A percentile compares a stretch with the other conserved stretches of the same genome.
Conservation (phyloP, 2,329 filamentous ascomycete genomes). For the Hortaea sp. region DNA sequence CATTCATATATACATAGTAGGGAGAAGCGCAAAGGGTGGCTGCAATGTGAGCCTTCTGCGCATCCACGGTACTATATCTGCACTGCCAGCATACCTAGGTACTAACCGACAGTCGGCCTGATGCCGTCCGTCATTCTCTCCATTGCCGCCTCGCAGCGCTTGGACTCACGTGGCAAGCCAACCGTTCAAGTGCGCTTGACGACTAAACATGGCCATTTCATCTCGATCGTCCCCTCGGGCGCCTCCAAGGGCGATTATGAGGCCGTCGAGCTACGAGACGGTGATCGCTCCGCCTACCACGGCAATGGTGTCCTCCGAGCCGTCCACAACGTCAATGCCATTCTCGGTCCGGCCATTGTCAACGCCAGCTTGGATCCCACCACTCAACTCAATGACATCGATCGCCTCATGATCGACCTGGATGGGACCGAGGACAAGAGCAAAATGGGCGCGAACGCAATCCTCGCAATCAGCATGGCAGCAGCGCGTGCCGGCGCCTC, state of each 20-base stretch:
- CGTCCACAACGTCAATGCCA: slow-evolving; percentile 73
- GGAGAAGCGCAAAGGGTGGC: too few species aligned
- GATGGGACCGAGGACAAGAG: slow-evolving; percentile 59
- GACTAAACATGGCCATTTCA: slow-evolving; percentile 8
- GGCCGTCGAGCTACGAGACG: slow-evolving; percentile 83
- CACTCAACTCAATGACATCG: slow-evolving; percentile 59
- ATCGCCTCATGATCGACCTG: slow-evolving; percentile 75
- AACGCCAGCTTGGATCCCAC: slow-evolving; percentile 7
- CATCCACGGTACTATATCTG: too few species aligned
- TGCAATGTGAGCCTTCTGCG: too few species aligned
- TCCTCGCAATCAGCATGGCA: slow-evolving; percentile 57
- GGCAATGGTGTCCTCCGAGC: slow-evolving; percentile 59
- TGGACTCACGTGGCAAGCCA: slow-evolving; percentile 13
- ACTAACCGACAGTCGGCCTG: too few species aligned
- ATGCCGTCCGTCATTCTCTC: slow-evolving; percentile 2
- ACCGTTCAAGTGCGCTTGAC: slow-evolving; percentile 10
- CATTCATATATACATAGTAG: too few species aligned
- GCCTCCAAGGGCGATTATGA: slow-evolving; percentile 64
- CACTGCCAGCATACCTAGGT: too few species aligned
- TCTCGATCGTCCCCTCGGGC: slow-evolving; percentile 15
- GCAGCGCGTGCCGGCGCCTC: slow-evolving; percentile 82
- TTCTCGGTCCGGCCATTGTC: slow-evolving; percentile 58
- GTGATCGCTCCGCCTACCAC: slow-evolving; percentile 53
- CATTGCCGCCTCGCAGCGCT: slow-evolving; percentile 9
- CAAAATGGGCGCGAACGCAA: slow-evolving; percentile 50